Conservation (phyloP, 768 basidiomycete species). For the Psilocybe subaeruginosa region DNA sequence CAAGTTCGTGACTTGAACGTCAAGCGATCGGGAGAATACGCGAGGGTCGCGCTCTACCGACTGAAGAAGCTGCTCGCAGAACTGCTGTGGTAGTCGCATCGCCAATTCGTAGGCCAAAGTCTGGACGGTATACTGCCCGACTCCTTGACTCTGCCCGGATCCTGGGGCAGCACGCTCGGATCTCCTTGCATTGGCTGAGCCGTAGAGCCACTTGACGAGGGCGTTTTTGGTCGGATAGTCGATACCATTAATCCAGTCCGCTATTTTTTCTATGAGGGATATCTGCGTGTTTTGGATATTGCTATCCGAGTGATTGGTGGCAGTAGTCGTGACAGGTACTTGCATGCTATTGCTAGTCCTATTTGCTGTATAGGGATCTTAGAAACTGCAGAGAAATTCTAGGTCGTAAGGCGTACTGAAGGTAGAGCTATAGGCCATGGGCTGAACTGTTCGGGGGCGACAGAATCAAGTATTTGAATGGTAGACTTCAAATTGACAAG, state of each 20-base stretch:
- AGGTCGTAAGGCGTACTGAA: too few species aligned
- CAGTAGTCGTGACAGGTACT: too few species aligned
- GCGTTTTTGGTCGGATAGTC: not conserved
- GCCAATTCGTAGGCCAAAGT: not conserved
- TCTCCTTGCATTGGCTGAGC: not conserved
- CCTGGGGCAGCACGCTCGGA: not conserved
- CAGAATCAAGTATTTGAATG: too few species aligned
- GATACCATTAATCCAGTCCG: not conserved
- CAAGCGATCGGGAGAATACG: not conserved
- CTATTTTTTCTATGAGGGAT: not conserved
- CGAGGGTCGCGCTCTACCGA: not conserved
- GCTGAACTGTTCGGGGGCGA: too few species aligned
- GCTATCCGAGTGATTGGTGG: too few species aligned
- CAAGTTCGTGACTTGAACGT: not conserved
- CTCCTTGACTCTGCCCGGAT: not conserved
- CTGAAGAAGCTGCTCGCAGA: not conserved
- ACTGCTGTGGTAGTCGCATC: not conserved
- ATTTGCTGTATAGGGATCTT: too few species aligned
- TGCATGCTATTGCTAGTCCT: too few species aligned
- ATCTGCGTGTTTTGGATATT: too few species aligned
- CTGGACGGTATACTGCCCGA: not conserved
- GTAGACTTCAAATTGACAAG: too few species aligned
- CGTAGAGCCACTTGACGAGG: not conserved
- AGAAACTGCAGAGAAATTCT: too few species aligned
- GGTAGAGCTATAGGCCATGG: too few species aligned